Conservation (phyloP, 2,329 filamentous ascomycete species). For the Ceratocystis alfenasii region DNA sequence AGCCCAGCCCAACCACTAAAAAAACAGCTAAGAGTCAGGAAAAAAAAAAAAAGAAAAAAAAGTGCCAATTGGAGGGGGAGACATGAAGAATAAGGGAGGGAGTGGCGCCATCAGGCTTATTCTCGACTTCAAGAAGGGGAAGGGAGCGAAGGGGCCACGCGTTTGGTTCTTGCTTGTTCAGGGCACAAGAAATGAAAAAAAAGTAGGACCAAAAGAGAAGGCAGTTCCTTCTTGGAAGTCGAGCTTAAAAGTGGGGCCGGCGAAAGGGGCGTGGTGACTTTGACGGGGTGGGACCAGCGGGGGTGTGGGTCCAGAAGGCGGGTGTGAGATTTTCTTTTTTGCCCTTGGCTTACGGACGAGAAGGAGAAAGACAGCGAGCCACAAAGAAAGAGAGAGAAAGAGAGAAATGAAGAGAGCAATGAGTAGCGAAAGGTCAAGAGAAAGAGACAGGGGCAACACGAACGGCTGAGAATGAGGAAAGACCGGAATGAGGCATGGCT, state of each 20-base stretch:
- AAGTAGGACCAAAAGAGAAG: neutral
- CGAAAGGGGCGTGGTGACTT: neutral
- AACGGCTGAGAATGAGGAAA: neutral
- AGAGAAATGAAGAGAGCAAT: neutral
- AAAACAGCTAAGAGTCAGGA: neutral
- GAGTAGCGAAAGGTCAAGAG: neutral
- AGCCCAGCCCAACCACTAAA: too few relatives aligned
- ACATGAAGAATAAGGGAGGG: neutral
- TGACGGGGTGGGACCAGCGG: neutral
- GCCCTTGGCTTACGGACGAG: neutral
- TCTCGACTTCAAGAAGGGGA: neutral
- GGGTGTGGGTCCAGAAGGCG: slow-evolving; percentile 2
- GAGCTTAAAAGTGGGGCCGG: slow-evolving; percentile 5
- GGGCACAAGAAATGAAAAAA: neutral
- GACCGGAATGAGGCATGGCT: neutral
- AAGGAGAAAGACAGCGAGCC: neutral
- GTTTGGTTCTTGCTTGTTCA: neutral
- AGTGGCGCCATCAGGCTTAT: neutral
- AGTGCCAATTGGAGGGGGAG: neutral
- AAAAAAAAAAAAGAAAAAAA: neutral
- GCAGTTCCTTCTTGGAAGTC: neutral
- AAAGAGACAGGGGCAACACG: neutral
- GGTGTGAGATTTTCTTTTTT: neutral
- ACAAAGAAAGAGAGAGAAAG: neutral
- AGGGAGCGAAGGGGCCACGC: neutral